Conservation (phyloP, 2,329 filamentous ascomycete genomes). For the Epichloe festucae region DNA sequence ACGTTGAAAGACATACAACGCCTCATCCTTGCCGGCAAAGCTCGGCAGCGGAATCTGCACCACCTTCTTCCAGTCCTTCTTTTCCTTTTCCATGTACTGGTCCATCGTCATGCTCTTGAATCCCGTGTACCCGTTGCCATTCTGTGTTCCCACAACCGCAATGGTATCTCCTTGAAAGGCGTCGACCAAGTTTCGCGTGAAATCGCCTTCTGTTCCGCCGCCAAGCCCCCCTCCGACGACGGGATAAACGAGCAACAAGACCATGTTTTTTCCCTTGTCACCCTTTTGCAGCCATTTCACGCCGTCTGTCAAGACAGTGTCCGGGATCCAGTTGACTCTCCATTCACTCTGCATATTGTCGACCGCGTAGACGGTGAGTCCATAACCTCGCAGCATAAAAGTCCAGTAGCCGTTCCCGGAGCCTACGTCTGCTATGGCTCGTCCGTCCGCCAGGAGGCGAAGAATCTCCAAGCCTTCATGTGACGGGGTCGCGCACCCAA, state of each 20-base stretch:
- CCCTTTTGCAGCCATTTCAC: slow-evolving; percentile 40
- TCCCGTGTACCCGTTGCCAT: slow-evolving; percentile 59
- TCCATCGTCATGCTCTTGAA: slow-evolving; percentile 52
- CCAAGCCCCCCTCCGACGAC: slow-evolving; percentile 51
- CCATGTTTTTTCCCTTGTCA: slow-evolving; percentile 36
- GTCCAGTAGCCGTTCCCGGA: slow-evolving; percentile 67
- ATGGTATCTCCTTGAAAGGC: slow-evolving; percentile 51
- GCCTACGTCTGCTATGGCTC: slow-evolving; percentile 51
- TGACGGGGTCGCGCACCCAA: slow-evolving; percentile 58
- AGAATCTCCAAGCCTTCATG: slow-evolving; percentile 53
- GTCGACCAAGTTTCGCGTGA: slow-evolving; percentile 48
- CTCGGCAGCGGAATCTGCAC: slow-evolving; percentile 57
- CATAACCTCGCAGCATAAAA: slow-evolving; percentile 51
- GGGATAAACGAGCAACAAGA: slow-evolving; percentile 61
- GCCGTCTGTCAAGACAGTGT: slow-evolving; percentile 52
- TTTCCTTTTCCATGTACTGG: slow-evolving; percentile 49
- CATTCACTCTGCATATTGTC: slow-evolving; percentile 58
- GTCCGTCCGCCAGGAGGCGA: slow-evolving; percentile 37
- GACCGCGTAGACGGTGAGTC: slow-evolving; percentile 42
- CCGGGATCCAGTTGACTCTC: slow-evolving; percentile 54
- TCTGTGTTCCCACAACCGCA: slow-evolving; percentile 64
- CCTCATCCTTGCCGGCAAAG: slow-evolving; percentile 68
- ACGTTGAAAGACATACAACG: slow-evolving; percentile 52
- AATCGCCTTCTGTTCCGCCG: slow-evolving; percentile 46
- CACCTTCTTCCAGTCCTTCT: slow-evolving; percentile 43